Evolutionary conservation across 352 stramenopile species (phyloP).

Genomic region (Pythium aristosporum): DNA sequence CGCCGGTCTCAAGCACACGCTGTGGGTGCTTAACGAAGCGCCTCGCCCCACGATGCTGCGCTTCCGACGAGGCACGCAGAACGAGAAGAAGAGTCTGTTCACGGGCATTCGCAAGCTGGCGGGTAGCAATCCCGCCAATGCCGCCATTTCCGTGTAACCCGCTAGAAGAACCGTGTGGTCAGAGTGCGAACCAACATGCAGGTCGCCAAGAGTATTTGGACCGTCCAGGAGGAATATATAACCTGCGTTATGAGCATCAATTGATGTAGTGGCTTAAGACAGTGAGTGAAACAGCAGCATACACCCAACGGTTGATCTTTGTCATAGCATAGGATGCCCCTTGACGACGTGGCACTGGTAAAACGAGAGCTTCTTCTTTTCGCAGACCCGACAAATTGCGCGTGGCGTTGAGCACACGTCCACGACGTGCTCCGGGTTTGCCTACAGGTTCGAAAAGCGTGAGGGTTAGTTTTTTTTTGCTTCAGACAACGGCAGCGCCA

Average conservation of each 20-base stretch:
- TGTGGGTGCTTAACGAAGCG: conserved; percentile 83
- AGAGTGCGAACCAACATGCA: not conserved
- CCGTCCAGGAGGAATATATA: conserved; percentile 15
- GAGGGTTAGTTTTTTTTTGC: not conserved
- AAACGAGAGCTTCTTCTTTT: conserved; percentile 40
- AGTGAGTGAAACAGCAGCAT: not conserved
- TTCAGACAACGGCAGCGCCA: not conserved
- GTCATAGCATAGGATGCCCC: conserved; percentile 74
- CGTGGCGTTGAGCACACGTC: conserved; percentile 53
- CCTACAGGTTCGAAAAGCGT: conserved; percentile 25
- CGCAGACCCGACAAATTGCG: conserved; percentile 48
- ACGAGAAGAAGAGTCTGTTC: conserved; percentile 78
- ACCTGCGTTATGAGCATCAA: conserved; percentile 7
- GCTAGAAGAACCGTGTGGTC: not conserved
- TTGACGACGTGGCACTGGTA: conserved; percentile 71
- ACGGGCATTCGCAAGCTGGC: conserved; percentile 41
- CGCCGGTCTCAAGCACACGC: conserved; percentile 78
- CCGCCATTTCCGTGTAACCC: conserved; percentile 22
- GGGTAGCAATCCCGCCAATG: conserved; percentile 18
- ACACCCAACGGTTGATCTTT: not conserved
- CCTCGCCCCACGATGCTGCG: conserved; percentile 71
- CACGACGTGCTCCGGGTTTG: conserved; percentile 69
- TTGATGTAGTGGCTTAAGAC: conserved; percentile 3
- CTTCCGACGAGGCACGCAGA: conserved; percentile 77
- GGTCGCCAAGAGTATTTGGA: conserved; percentile 1